Evolutionary conservation across 139 green algal genomes (phyloP), one percentile per base, ranked within the genome.

Genomic region (Astrephomene gubernaculifera): DNA sequence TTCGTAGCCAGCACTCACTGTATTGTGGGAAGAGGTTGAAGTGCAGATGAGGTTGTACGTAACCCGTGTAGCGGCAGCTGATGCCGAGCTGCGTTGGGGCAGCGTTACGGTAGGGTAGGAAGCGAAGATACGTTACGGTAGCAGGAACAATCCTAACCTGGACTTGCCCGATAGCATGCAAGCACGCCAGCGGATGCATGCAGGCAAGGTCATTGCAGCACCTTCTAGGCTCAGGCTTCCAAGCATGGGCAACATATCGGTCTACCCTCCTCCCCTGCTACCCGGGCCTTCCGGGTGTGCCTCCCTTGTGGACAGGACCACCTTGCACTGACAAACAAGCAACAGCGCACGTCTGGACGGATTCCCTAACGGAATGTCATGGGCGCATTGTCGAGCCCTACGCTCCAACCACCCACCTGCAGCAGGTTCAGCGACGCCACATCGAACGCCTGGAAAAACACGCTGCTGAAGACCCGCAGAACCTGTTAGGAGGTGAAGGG

Each of bases 1-100:
- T n/a, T n/a, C n/a, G n/a, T n/a, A n/a, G n/a, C n/a, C n/a, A n/a
- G 4, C 24, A 68, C 72, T 81, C 31, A 81, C 72, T 81, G 72
- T 81, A 81, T 5, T 69, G 1, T 0, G 72, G 72, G 22, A 81
- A 68, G 2, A 81, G 52, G 19, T 52, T 33, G 17, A 79, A 39
- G 14, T 64, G 71, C 71, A 79, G 31, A 8, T 64, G 29, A 24
- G 71, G 71, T 45, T n/a, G 27, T 9, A 21, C 68, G 29, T n/a
- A 44, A 65, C 71, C 71, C 45, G 45, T 64, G 71, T 61, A 79
- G 14, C 45, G 44, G 45, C 71, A 79, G 12, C 8, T 31, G 36
- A 74, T 49, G 68, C 68, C 68, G 39, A 74, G 68, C 68, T 74
- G 68, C 68, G 68, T 5, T 5, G 57, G 57, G 14, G 14, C 21